Percentiles rank a stretch among this genome's conserved stretches.
Evolutionary conservation across 306 rosid species (phyloP).

Genomic region (Prunus campanulata): DNA sequence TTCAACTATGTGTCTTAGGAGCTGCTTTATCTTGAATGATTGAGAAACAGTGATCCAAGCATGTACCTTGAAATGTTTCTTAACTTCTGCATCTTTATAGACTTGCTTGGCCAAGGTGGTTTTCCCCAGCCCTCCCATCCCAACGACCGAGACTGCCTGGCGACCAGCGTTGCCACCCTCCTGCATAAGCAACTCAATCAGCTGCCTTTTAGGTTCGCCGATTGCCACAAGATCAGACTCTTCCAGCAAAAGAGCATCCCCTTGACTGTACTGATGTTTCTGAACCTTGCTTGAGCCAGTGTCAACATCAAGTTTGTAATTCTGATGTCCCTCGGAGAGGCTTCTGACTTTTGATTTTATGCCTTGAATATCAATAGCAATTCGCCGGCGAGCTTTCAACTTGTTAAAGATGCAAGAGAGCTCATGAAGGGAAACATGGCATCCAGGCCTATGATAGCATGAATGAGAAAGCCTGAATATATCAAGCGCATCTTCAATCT

Average conservation of each 20-base stretch:
- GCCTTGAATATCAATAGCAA: conserved; percentile 5
- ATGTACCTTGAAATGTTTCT: conserved; percentile 42
- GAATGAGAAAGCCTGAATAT: conserved; percentile 13
- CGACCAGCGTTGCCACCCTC: conserved; percentile 3
- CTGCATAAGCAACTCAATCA: conserved; percentile 32
- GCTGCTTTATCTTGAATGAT: conserved; percentile 33
- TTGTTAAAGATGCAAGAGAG: conserved; percentile 10
- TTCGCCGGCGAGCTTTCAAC: background rate
- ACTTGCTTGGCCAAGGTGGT: conserved; percentile 53
- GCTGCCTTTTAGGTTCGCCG: conserved; percentile 28
- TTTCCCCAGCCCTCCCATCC: conserved; percentile 68
- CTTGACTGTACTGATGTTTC: conserved; percentile 28
- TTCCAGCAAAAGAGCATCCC: conserved; percentile 59
- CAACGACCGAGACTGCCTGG: conserved; percentile 45
- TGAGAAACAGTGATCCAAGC: conserved; percentile 58
- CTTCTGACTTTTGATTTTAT: conserved; percentile 1
- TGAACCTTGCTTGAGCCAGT: conserved; percentile 29
- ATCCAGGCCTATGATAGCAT: background rate
- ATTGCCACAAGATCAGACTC: conserved; percentile 56
- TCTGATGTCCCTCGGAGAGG: background rate
- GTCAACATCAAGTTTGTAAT: background rate
- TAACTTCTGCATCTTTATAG: conserved; percentile 48
- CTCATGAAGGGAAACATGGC: background rate
- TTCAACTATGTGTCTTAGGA: conserved; percentile 40
- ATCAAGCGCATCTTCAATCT: conserved; percentile 36